A percentile compares a stretch with the other conserved stretches of the same genome.
phyloP scores from a whole-genome alignment of 352 stramenopile species.

The Nothophytophthora sp. region DNA sequence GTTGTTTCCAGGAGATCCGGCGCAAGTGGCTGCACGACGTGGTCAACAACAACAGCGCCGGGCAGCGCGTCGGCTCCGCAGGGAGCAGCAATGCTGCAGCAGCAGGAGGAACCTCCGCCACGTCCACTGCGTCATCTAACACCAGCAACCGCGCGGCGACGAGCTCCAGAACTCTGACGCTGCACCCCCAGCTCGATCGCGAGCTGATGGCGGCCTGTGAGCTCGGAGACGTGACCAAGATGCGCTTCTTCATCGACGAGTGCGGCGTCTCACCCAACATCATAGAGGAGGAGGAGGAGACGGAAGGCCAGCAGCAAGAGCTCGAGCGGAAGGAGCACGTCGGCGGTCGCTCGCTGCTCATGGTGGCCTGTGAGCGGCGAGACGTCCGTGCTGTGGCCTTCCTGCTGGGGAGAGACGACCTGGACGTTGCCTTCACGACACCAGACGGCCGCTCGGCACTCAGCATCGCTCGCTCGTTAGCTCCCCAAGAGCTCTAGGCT shows the following conservation, averaged over 20 bases:
- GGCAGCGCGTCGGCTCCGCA: slow-evolving; percentile 1
- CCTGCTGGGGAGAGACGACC: slow-evolving; percentile 22
- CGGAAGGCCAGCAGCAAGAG: not conserved
- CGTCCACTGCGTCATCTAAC: not conserved
- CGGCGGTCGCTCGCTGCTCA: slow-evolving; percentile 24
- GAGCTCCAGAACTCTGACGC: slow-evolving; percentile 5
- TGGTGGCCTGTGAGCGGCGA: slow-evolving; percentile 26
- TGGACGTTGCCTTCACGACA: slow-evolving; percentile 14
- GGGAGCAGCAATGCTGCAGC: not conserved
- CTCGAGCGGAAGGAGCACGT: not conserved
- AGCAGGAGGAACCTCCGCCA: not conserved
- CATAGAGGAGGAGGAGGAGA: slow-evolving; percentile 10
- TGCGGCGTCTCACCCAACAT: slow-evolving; percentile 38
- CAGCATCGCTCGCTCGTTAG: slow-evolving; percentile 8
- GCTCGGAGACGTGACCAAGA: slow-evolving; percentile 19
- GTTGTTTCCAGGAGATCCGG: slow-evolving; percentile 66
- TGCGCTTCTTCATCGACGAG: slow-evolving; percentile 41
- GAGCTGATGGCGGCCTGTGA: slow-evolving; percentile 27
- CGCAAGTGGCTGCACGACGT: slow-evolving; percentile 57
- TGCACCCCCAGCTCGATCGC: slow-evolving; percentile 41
- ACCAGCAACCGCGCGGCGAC: slow-evolving; percentile 8
- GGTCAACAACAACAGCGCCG: slow-evolving; percentile 13
- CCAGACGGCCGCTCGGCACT: slow-evolving; percentile 17
- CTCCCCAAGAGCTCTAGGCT: no score
- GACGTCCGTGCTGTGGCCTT: slow-evolving; percentile 18